These are phyloP conservation scores for Neonectria punicea DNA, from an alignment of 2,329 filamentous ascomycete genomes.

Conservation along the genomic window DNA sequence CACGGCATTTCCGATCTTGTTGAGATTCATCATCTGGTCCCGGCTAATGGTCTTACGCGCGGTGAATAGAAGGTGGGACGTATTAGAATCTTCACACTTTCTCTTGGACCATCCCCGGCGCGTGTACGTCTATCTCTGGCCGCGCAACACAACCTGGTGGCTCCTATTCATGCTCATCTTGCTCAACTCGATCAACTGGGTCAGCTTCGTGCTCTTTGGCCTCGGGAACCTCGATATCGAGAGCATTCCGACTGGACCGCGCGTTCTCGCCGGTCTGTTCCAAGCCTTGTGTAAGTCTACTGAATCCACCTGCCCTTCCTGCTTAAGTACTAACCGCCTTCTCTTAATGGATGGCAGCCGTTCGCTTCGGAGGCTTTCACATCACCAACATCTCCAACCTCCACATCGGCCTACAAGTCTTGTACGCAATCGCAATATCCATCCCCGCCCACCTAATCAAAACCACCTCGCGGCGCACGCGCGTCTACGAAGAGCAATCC, in stretches of 20 bases:
- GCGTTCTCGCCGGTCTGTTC: background rate
- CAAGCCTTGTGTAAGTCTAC: background rate
- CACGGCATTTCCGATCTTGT: conserved; percentile 5
- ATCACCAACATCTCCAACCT: background rate
- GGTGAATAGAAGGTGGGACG: background rate
- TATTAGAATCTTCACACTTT: background rate
- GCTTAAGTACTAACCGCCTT: background rate
- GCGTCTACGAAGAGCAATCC: background rate
- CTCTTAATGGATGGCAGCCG: background rate
- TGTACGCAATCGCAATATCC: background rate
- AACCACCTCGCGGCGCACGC: background rate
- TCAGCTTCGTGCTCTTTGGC: background rate
- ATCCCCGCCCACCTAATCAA: background rate
- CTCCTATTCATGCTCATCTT: background rate
- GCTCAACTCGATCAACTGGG: background rate
- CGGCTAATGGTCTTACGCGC: background rate
- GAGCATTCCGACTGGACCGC: background rate
- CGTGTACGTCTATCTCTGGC: background rate
- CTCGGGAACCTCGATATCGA: background rate
- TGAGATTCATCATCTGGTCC: conserved; percentile 1
- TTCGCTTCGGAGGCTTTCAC: background rate
- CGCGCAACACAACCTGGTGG: background rate
- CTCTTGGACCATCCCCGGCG: conserved; percentile 1
- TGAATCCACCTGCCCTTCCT: background rate
- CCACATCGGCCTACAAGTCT: background rate